Base-by-base conservation (phyloP, 768 basidiomycete genomes). In the Thelephora ganbajun region DNA sequence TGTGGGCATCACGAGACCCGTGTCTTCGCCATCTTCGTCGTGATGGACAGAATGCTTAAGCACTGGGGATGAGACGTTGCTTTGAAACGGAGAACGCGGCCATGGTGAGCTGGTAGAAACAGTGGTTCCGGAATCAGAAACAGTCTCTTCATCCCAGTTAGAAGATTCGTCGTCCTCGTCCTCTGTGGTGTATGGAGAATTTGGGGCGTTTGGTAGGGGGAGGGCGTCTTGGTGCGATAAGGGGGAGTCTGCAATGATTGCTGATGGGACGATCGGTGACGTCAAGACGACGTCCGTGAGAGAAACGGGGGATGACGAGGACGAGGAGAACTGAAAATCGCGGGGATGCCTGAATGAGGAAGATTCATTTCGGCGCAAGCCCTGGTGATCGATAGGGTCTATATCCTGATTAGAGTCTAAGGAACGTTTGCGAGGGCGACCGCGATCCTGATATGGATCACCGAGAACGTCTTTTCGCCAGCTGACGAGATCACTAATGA, bases 171-270 rank as follows among this genome's bases (percentile, higher is more conserved):
- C 83, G 53, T 83, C 84, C 48, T 85, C 83, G 49, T 86, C 39
- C 14, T 41, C 83, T 2, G 80, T 83, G 13, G 80, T 76, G 78
- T 79, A 85, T 1, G 81, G 73, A 0, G 82, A 83, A 48, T 67
- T 30, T 57, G 1, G 57, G 51, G n/a, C 60, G 46, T 11, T 67
- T 61, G 33, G 45, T 33, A 44, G 52, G 46, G 47, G 47, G 35
- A 47, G 41, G 55, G 43, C 57, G 59, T 30, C 61, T 33, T 48
- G 56, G 41, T 12, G 63, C 48, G 22, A 57, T 49, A 36, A 53
- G 56, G 50, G 56, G 61, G 45, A 22, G 22, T 41, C 39, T 41
- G 43, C 33, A 41, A 47, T 39, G 30, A 45, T 51, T 44, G 36
- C 45, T 26, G 51, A 7, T 14, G 48, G 43, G 51, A 48, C 22